Percentiles rank a stretch among this genome's conserved stretches.
Evolutionary conservation across 2,329 filamentous ascomycete species (phyloP).

Genomic region (Botrytis medusae): DNA sequence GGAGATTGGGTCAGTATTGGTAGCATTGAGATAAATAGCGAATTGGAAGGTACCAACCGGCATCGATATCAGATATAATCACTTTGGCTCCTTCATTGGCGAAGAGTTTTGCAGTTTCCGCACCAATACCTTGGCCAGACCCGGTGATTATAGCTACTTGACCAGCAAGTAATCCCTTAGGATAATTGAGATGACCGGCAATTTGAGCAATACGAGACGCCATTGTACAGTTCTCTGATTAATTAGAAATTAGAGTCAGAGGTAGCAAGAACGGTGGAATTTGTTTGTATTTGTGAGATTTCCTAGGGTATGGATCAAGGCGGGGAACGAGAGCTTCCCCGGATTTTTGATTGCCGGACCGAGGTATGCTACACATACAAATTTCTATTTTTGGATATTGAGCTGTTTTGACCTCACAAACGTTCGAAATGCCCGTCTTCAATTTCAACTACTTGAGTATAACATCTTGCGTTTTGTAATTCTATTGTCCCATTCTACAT

Average conservation of each 20-base stretch:
- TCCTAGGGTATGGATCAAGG: background rate
- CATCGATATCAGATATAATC: conserved; percentile 80
- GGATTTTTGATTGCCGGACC: background rate
- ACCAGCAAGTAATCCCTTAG: conserved; percentile 72
- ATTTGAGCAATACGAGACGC: conserved; percentile 65
- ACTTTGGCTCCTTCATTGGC: conserved; percentile 87
- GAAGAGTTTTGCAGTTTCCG: conserved; percentile 77
- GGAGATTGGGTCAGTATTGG: conserved; percentile 21
- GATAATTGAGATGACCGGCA: conserved; percentile 77
- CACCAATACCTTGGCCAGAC: conserved; percentile 83
- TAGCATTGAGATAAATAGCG: conserved; percentile 16
- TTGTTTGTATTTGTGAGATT: background rate
- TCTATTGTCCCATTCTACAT: background rate
- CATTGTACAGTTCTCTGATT: conserved; percentile 28
- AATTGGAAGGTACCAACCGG: conserved; percentile 46
- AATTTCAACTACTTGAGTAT: background rate
- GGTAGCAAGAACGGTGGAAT: background rate
- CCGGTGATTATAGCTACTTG: conserved; percentile 89
- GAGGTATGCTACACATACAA: background rate
- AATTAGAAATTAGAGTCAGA: background rate
- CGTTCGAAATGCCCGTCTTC: background rate
- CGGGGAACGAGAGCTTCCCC: conserved; percentile 3
- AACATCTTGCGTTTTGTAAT: background rate
- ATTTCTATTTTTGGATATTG: conserved; percentile 11
- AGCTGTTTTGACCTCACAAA: background rate